Percentiles rank a stretch among this genome's conserved stretches.
phyloP scores from a whole-genome alignment of 2,329 filamentous ascomycete species.

The Aspergillus pseudotamarii region DNA sequence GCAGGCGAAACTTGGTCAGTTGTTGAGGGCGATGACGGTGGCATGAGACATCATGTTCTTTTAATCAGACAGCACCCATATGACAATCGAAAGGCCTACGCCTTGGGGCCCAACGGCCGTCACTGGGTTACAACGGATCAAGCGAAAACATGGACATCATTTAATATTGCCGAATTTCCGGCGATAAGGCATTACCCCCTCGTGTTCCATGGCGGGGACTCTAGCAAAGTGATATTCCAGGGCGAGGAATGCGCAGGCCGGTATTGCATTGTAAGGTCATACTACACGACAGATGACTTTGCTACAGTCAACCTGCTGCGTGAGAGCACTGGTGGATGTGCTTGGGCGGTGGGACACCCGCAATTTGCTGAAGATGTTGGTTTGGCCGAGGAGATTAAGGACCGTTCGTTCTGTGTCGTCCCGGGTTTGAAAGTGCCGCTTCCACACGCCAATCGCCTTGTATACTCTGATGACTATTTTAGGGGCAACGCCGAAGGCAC shows the following conservation, averaged over 20 bases:
- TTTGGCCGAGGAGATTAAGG: conserved; percentile 64
- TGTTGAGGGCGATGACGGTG: conserved; percentile 64
- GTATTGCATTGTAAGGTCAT: conserved; percentile 64
- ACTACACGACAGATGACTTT: conserved; percentile 88
- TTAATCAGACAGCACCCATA: conserved; percentile 76
- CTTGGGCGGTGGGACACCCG: conserved; percentile 80
- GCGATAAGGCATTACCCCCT: conserved; percentile 14
- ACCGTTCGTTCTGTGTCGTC: conserved; percentile 79
- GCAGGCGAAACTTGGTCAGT: conserved; percentile 76
- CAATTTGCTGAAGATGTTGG: conserved; percentile 63
- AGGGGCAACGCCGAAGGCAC: conserved; percentile 54
- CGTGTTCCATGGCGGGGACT: conserved; percentile 78
- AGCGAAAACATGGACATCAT: conserved; percentile 78
- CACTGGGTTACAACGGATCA: conserved; percentile 85
- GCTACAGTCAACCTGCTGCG: conserved; percentile 67
- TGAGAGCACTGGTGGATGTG: conserved; percentile 72
- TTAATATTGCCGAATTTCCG: conserved; percentile 58
- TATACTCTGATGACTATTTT: conserved; percentile 86
- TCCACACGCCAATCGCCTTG: conserved; percentile 73
- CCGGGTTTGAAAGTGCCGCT: conserved; percentile 71
- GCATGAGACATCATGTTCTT: conserved; percentile 50
- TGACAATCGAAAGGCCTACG: conserved; percentile 77
- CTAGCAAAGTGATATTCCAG: conserved; percentile 83
- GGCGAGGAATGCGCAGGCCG: conserved; percentile 68
- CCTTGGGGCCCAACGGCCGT: conserved; percentile 67